These are phyloP conservation scores for Verticillium nubilum DNA, from an alignment of 2,329 filamentous ascomycete species.

Conservation along the genomic window DNA sequence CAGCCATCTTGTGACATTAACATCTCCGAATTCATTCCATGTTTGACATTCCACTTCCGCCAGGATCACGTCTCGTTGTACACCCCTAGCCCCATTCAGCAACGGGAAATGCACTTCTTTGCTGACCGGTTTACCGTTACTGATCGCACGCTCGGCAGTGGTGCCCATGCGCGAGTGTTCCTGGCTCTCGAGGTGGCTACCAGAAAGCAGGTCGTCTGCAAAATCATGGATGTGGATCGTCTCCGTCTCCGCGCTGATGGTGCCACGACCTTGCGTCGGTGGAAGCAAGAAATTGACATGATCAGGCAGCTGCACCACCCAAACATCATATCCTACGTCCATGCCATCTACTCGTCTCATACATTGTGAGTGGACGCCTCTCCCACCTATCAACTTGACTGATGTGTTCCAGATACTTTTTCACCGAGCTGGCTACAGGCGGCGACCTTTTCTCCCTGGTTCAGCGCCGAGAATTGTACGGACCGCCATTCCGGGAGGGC, in stretches of 20 bases:
- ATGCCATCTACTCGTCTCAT: slow-evolving; percentile 42
- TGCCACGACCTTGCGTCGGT: slow-evolving; percentile 21
- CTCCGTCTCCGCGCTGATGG: neutral
- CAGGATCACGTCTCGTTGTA: neutral
- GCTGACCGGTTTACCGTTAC: slow-evolving; percentile 26
- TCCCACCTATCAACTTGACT: neutral
- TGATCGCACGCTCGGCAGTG: slow-evolving; percentile 28
- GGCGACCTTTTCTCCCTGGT: slow-evolving; percentile 49
- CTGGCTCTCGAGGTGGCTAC: slow-evolving; percentile 40
- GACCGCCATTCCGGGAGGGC: slow-evolving; percentile 26
- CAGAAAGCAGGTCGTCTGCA: slow-evolving; percentile 62
- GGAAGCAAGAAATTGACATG: slow-evolving; percentile 45
- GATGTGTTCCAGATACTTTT: slow-evolving; percentile 38
- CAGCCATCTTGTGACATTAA: slow-evolving; percentile 15
- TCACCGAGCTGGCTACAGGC: slow-evolving; percentile 51
- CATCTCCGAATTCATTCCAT: neutral
- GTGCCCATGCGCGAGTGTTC: slow-evolving; percentile 30
- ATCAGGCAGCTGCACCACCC: slow-evolving; percentile 49
- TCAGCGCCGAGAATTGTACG: slow-evolving; percentile 20
- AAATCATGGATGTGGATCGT: slow-evolving; percentile 50
- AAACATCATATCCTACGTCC: slow-evolving; percentile 46
- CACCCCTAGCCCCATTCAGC: slow-evolving; percentile 15
- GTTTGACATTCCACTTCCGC: slow-evolving; percentile 2
- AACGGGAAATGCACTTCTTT: slow-evolving; percentile 27
- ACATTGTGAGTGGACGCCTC: slow-evolving; percentile 32